Evolutionary conservation across 805 yeast genomes (phyloP).

Genomic region (Barnettozyma sp.): DNA sequence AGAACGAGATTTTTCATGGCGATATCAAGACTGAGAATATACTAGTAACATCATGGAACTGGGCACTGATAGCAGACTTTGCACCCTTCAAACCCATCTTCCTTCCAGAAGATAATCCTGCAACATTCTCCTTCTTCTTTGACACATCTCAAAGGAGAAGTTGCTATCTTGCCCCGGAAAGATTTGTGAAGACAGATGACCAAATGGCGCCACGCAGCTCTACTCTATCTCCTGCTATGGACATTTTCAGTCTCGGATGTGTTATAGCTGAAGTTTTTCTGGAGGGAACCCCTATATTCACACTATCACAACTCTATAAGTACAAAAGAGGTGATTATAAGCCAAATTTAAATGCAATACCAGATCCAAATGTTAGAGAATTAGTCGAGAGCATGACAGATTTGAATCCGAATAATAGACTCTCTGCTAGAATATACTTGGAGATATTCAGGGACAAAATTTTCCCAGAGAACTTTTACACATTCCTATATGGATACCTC

Average conservation of each 20-base stretch:
- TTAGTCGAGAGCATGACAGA: slow-evolving; percentile 59
- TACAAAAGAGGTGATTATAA: slow-evolving; percentile 62
- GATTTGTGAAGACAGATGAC: slow-evolving; percentile 42
- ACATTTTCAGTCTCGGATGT: slow-evolving; percentile 78
- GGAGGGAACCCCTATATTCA: slow-evolving; percentile 83
- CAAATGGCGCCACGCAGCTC: slow-evolving; percentile 19
- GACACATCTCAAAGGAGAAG: slow-evolving; percentile 82
- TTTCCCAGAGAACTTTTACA: slow-evolving; percentile 66
- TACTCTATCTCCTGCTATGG: slow-evolving; percentile 58
- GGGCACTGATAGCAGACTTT: slow-evolving; percentile 79
- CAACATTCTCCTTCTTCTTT: slow-evolving; percentile 84
- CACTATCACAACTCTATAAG: slow-evolving; percentile 80
- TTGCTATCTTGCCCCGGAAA: slow-evolving; percentile 92
- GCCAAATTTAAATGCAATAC: slow-evolving; percentile 56
- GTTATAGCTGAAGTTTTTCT: slow-evolving; percentile 81
- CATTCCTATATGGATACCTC: slow-evolving; percentile 64
- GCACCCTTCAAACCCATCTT: slow-evolving; percentile 77
- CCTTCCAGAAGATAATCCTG: slow-evolving; percentile 89
- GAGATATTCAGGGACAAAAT: slow-evolving; percentile 39
- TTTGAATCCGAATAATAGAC: slow-evolving; percentile 55
- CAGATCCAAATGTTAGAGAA: slow-evolving; percentile 41
- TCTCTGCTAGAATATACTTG: slow-evolving; percentile 48
- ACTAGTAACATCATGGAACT: slow-evolving; percentile 80
- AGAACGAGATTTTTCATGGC: slow-evolving; percentile 64
- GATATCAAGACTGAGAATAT: slow-evolving; percentile 90